Evolutionary conservation across 2,329 filamentous ascomycete species (phyloP).

Genomic region (Talaromyces sp.): DNA sequence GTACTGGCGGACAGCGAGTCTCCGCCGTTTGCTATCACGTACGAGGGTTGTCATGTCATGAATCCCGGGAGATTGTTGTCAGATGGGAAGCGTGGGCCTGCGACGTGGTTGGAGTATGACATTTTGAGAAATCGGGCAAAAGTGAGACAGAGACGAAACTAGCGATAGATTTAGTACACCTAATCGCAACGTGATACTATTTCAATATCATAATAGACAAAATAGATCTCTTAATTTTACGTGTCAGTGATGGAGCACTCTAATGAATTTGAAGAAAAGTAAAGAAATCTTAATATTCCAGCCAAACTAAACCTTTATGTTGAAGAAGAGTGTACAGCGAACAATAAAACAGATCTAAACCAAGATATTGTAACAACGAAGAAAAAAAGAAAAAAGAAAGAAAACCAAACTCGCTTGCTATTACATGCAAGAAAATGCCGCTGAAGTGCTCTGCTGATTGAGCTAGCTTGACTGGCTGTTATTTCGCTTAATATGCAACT

Average conservation of each 20-base stretch:
- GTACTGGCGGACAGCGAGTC: constrained; percentile 77
- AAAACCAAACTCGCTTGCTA: background rate
- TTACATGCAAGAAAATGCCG: constrained; percentile 1
- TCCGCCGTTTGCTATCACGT: constrained; percentile 78
- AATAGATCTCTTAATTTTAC: background rate
- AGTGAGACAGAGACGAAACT: constrained; percentile 51
- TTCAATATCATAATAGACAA: background rate
- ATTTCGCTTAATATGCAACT: constrained; percentile 22
- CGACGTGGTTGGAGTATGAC: constrained; percentile 85
- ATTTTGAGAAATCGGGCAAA: constrained; percentile 55
- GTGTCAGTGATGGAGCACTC: background rate
- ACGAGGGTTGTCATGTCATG: constrained; percentile 93
- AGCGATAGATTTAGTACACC: background rate
- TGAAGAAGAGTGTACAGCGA: background rate
- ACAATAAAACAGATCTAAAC: background rate
- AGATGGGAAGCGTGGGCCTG: constrained; percentile 60
- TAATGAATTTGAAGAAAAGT: background rate
- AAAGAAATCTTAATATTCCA: background rate
- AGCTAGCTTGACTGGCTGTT: background rate
- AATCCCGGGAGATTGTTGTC: constrained; percentile 73
- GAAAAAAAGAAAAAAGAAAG: background rate
- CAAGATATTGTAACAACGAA: background rate
- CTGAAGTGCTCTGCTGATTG: background rate
- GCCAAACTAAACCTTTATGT: constrained; percentile 1
- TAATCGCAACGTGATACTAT: background rate